phyloP scores from a whole-genome alignment of 2,329 filamentous ascomycete species.

The Aspergillus bombycis region DNA sequence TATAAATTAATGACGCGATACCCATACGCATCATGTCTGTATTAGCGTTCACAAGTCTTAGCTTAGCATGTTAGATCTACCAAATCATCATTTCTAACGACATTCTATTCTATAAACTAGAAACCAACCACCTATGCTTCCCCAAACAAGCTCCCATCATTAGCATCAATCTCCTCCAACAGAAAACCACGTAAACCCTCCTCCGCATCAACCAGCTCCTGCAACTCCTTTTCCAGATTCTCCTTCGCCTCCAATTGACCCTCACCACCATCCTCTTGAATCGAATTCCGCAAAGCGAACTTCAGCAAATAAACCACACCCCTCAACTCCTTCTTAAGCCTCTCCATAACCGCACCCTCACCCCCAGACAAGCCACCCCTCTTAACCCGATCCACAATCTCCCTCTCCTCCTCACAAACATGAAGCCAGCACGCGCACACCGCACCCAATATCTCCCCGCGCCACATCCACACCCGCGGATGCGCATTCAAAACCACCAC shows the following conservation, averaged over 20 bases:
- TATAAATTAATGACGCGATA: background rate
- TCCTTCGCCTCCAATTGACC: conserved; percentile 29
- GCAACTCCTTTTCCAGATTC: conserved; percentile 38
- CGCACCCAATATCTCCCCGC: conserved; percentile 65
- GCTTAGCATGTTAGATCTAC: background rate
- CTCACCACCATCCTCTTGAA: conserved; percentile 19
- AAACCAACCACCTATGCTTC: background rate
- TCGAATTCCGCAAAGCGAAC: conserved; percentile 33
- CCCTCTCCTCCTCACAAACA: conserved; percentile 43
- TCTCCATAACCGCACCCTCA: conserved; percentile 13
- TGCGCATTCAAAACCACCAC: conserved; percentile 66
- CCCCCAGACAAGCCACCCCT: background rate
- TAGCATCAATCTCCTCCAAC: conserved; percentile 20
- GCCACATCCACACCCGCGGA: conserved; percentile 67
- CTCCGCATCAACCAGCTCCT: conserved; percentile 41
- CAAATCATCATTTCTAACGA: background rate
- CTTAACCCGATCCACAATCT: conserved; percentile 10
- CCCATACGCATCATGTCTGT: background rate
- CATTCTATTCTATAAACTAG: background rate
- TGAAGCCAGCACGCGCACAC: conserved; percentile 67
- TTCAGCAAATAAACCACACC: conserved; percentile 33
- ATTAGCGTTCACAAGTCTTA: background rate
- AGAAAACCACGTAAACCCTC: conserved; percentile 34
- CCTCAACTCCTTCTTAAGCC: conserved; percentile 33
- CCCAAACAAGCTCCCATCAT: conserved; percentile 23